Evolutionary conservation across 164 flowering plant genomes (phyloP).

Genomic region (Hamamelis virginiana): DNA sequence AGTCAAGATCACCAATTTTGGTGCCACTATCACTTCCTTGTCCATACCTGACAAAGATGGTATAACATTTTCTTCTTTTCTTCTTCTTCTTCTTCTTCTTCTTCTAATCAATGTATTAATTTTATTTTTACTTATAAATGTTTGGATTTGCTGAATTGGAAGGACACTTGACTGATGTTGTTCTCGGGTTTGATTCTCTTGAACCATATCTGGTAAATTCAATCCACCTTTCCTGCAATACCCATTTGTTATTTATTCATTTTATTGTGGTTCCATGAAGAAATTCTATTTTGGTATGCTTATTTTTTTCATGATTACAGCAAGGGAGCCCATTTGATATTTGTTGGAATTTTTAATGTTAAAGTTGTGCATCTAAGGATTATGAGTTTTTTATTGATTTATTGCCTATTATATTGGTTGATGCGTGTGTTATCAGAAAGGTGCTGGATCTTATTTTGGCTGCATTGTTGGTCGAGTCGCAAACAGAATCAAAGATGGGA

Average conservation of each 20-base stretch:
- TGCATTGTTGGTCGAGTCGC: conserved; percentile 89
- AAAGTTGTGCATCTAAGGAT: neutral
- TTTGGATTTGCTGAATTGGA: conserved; percentile 14
- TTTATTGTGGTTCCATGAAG: neutral
- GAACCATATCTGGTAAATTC: conserved; percentile 40
- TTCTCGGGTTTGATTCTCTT: conserved; percentile 48
- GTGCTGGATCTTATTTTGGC: conserved; percentile 41
- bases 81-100: neutral
- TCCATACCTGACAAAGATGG: conserved; percentile 78
- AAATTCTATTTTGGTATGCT: neutral
- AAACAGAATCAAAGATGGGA: conserved; percentile 87
- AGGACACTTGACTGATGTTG: conserved; percentile 45
- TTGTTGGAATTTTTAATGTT: neutral
- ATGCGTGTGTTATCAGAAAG: conserved; percentile 29
- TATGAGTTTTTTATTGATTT: neutral
- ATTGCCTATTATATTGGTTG: neutral
- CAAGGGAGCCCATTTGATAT: neutral
- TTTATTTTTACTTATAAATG: neutral
- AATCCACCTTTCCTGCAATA: neutral
- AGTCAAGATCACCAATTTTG: conserved; percentile 67
- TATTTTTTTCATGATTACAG: neutral
- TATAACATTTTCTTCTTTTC: conserved; percentile 12
- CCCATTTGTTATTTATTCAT: neutral
- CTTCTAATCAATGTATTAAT: neutral
- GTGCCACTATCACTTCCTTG: conserved; percentile 80